phyloP scores from a whole-genome alignment of 2,329 filamentous ascomycete species.

The Lojkania enalia region DNA sequence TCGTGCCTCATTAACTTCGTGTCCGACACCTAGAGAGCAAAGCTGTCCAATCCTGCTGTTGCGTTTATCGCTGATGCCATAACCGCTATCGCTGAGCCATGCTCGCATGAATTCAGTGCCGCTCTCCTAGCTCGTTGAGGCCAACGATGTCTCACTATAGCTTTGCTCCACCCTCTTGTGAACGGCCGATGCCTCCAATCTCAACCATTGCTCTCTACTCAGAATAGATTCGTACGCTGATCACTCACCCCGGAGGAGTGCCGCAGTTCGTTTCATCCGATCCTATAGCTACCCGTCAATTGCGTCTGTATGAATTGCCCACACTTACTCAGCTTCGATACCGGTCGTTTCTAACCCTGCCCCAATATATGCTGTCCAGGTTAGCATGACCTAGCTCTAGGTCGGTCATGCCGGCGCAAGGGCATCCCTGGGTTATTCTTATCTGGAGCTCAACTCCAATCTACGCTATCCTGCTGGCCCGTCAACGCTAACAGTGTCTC shows the following conservation, averaged over 20 bases:
- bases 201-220: slow-evolving; percentile 12
- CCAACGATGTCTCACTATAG: slow-evolving; percentile 10
- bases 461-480: slow-evolving; percentile 12
- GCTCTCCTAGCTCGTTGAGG: slow-evolving; percentile 10
- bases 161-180: slow-evolving; percentile 12
- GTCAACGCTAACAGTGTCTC: slow-evolving; percentile 13
- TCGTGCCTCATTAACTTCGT: slow-evolving; percentile 12
- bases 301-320: slow-evolving; percentile 13
- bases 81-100: slow-evolving; percentile 12
- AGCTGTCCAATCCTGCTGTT: slow-evolving; percentile 14
- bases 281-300: too few species aligned
- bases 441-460: slow-evolving; percentile 14
- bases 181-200: slow-evolving; percentile 11
- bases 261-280: too few species aligned
- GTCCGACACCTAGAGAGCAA: slow-evolving; percentile 12
- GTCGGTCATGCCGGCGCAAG: slow-evolving; percentile 14
- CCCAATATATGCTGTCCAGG: slow-evolving; percentile 13
- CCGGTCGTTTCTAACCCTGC: slow-evolving; percentile 9
- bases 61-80: slow-evolving; percentile 10
- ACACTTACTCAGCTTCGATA: slow-evolving; percentile 14
- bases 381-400: slow-evolving; percentile 9
- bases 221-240: slow-evolving; percentile 13
- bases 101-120: slow-evolving; percentile 12
- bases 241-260: slow-evolving; percentile 12
- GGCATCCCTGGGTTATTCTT: slow-evolving; percentile 14